phyloP scores from a whole-genome alignment of 1,284 basidiomycete genomes.

The Thecaphora thlaspeos region DNA sequence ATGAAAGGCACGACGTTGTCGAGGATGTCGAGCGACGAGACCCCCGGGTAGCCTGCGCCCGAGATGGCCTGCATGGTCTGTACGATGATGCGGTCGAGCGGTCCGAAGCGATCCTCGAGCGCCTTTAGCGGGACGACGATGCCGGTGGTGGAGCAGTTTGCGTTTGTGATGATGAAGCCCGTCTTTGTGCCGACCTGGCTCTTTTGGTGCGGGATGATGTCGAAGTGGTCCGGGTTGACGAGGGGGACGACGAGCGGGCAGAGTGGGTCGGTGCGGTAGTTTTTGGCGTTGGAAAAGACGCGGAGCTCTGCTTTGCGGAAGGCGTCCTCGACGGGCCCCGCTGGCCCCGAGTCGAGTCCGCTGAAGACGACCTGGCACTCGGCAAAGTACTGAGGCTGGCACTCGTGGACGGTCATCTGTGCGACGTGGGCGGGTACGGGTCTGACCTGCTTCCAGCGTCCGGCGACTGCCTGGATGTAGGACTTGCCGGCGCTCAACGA shows the following conservation, averaged over 20 bases:
- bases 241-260: constrained; percentile 98
- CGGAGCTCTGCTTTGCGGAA: constrained; percentile 85
- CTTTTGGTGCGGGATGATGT: constrained; percentile 78
- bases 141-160: constrained; percentile 96
- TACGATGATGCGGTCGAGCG: constrained; percentile 82
- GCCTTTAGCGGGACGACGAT: constrained; percentile 88
- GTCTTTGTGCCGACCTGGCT: constrained; percentile 65
- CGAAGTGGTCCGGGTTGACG: constrained; percentile 84
- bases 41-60: constrained; percentile 93
- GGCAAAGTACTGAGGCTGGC: constrained; percentile 73
- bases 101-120: constrained; percentile 87
- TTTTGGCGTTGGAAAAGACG: constrained; percentile 98
- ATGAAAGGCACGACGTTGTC: constrained; percentile 98
- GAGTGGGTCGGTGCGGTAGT: constrained; percentile 85
- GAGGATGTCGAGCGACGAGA: constrained; percentile 84
- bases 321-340: constrained; percentile 86
- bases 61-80: constrained; percentile 98
- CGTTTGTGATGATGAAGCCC: constrained; percentile 97
- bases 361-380: constrained; percentile 90
- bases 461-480: constrained; percentile 69
- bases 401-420: constrained; percentile 75
- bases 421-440: constrained; percentile 72
- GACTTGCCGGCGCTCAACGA: constrained; percentile 80
- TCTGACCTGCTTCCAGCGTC: constrained; percentile 83
- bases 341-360: constrained; percentile 88